These are phyloP conservation scores for Jamesozyma gamospora DNA, from an alignment of 805 yeast genomes.

Conservation along the genomic window DNA sequence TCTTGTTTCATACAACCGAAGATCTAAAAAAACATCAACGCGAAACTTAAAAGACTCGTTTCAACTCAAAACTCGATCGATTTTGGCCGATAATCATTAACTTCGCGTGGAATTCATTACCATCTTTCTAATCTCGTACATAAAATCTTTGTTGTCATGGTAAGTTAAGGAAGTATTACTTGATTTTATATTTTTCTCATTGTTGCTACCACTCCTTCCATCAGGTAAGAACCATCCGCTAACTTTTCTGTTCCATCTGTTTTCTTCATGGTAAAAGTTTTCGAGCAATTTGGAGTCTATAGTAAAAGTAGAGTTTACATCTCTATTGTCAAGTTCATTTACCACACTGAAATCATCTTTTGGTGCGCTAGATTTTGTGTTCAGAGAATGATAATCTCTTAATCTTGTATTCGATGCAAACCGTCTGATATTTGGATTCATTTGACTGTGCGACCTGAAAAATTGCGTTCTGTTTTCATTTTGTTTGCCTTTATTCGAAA, in stretches of 20 bases:
- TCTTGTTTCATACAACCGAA: neutral
- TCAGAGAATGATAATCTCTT: slow-evolving; percentile 15
- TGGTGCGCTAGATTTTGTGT: slow-evolving; percentile 3
- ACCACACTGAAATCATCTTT: neutral
- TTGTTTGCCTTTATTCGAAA: slow-evolving; percentile 1
- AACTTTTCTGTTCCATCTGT: slow-evolving; percentile 25
- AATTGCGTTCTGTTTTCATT: slow-evolving; percentile 12
- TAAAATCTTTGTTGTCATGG: slow-evolving; percentile 17
- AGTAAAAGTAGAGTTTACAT: slow-evolving; percentile 9
- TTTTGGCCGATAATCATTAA: too few species aligned
- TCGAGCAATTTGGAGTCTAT: slow-evolving; percentile 18
- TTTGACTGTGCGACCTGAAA: slow-evolving; percentile 20
- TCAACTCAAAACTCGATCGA: too few species aligned
- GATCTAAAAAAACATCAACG: neutral
- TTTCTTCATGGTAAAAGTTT: slow-evolving; percentile 27
- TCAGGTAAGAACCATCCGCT: slow-evolving; percentile 24
- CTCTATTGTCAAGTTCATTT: neutral
- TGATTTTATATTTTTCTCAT: slow-evolving; percentile 3
- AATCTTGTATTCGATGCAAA: slow-evolving; percentile 1
- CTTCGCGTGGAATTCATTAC: slow-evolving; percentile 26
- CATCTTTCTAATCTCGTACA: slow-evolving; percentile 30
- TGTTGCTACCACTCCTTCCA: slow-evolving; percentile 7
- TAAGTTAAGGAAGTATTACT: slow-evolving; percentile 10
- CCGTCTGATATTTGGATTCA: neutral
- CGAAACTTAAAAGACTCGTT: neutral